These are phyloP conservation scores for Vishniacozyma victoriae DNA, from an alignment of 768 basidiomycete genomes.

Conservation along the genomic window DNA sequence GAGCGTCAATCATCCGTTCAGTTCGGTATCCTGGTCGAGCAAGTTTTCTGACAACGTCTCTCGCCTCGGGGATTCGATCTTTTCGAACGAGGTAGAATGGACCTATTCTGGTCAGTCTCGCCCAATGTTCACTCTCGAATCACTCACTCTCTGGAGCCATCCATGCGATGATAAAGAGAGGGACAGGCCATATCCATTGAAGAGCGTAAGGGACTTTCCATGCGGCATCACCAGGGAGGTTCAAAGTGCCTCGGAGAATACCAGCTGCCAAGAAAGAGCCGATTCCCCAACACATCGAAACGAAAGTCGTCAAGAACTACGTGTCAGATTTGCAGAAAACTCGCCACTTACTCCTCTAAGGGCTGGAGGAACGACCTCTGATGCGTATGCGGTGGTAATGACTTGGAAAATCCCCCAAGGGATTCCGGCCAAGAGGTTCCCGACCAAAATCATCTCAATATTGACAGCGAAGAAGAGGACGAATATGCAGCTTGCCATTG, in stretches of 20 bases:
- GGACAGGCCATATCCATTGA: slow-evolving; percentile 48
- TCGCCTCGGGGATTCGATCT: slow-evolving; percentile 42
- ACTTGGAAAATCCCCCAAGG: slow-evolving; percentile 31
- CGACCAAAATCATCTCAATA: slow-evolving; percentile 20
- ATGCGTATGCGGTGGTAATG: slow-evolving; percentile 20
- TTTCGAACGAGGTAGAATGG: slow-evolving; percentile 22
- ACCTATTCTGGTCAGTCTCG: no score
- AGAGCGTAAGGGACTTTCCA: slow-evolving; percentile 32
- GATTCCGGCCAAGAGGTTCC: slow-evolving; percentile 20
- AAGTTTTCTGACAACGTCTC: slow-evolving; percentile 22
- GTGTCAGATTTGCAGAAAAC: no score
- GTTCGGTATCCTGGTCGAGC: slow-evolving; percentile 11
- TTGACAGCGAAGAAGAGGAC: slow-evolving; percentile 21
- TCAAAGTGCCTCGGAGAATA: slow-evolving; percentile 29
- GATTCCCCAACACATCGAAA: not conserved
- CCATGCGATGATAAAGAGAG: slow-evolving; percentile 37
- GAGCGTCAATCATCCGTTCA: slow-evolving; percentile 17
- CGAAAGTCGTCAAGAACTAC: not conserved
- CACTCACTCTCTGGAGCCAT: slow-evolving; percentile 35
- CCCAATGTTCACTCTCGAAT: not conserved
- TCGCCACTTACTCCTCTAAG: slow-evolving; percentile 22
- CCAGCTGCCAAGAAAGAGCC: slow-evolving; percentile 18
- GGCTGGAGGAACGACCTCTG: slow-evolving; percentile 39
- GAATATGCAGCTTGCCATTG: slow-evolving; percentile 21
- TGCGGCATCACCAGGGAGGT: slow-evolving; percentile 27